These are phyloP conservation scores for Elaeis oleifera DNA, from an alignment of 202 grass and related monocot genomes.

Conservation along the genomic window DNA sequence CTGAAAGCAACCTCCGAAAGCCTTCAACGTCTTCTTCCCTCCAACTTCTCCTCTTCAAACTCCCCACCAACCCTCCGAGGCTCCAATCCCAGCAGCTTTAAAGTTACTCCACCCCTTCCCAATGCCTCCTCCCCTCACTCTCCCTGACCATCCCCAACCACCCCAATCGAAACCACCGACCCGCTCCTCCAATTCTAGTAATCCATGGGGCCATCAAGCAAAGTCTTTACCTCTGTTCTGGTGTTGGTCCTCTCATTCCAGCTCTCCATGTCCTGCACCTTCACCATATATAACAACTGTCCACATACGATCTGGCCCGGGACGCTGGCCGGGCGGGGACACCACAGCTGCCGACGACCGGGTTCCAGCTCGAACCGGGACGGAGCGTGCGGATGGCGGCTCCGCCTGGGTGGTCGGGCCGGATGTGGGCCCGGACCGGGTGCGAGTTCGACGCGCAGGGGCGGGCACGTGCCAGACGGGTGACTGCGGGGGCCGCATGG, in stretches of 20 bases:
- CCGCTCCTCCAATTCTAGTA: neutral
- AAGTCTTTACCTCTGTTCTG: conserved; percentile 23
- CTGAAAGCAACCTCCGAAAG: conserved; percentile 31
- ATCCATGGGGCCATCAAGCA: conserved; percentile 31
- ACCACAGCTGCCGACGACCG: conserved; percentile 58
- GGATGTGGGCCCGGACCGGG: conserved; percentile 79
- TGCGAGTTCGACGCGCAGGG: conserved; percentile 67
- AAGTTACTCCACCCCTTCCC: conserved; percentile 19
- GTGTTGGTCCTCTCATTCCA: conserved; percentile 14
- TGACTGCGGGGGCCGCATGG: conserved; percentile 58
- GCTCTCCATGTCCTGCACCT: conserved; percentile 28
- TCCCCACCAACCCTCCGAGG: neutral
- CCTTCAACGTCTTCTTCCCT: conserved; percentile 6
- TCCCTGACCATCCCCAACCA: conserved; percentile 5
- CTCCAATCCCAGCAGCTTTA: conserved; percentile 27
- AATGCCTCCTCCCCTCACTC: conserved; percentile 31
- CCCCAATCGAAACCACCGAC: neutral
- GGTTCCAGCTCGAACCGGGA: conserved; percentile 50
- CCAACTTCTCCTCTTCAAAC: conserved; percentile 8
- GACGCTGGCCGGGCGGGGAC: conserved; percentile 79
- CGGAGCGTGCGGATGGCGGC: conserved; percentile 47
- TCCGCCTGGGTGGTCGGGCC: conserved; percentile 57
- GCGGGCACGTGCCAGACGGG: conserved; percentile 71
- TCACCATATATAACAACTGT: conserved; percentile 83
- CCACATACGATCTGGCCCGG: conserved; percentile 73